Percentiles rank a stretch among this genome's conserved stretches.
These are phyloP conservation scores for Discostella stelligeroides DNA, from an alignment of 108 stramenopile species.

Conservation along the genomic window DNA sequence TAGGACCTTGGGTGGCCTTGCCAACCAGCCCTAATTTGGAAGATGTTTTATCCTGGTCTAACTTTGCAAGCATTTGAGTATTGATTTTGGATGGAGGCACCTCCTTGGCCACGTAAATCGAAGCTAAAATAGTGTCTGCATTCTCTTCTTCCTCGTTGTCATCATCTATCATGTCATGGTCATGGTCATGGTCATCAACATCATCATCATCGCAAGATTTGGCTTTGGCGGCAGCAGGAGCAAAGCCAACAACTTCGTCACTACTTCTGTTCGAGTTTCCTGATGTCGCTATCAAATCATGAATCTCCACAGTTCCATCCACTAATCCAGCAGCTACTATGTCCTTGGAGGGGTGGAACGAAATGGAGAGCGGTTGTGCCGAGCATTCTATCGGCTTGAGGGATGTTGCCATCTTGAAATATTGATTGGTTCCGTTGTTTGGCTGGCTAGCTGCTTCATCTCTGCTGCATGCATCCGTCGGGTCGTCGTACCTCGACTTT, in stretches of 20 bases:
- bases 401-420: slow-evolving; percentile 40
- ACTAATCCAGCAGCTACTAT: slow-evolving; percentile 78
- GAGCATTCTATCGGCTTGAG: slow-evolving; percentile 72
- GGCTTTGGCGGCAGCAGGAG: slow-evolving; percentile 11
- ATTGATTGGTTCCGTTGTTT: no score
- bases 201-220: slow-evolving; percentile 26
- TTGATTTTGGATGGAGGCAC: slow-evolving; percentile 15
- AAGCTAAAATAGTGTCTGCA: slow-evolving; percentile 75
- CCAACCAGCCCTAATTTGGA: background rate
- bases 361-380: slow-evolving; percentile 79
- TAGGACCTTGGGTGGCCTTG: slow-evolving; percentile 42
- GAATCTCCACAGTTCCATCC: slow-evolving; percentile 84
- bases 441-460: no score
- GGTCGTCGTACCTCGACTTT: no score
- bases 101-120: slow-evolving; percentile 50
- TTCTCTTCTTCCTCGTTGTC: slow-evolving; percentile 62
- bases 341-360: slow-evolving; percentile 69
- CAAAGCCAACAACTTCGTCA: background rate
- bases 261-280: background rate
- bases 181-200: slow-evolving; percentile 14
- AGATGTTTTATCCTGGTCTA: slow-evolving; percentile 32
- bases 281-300: slow-evolving; percentile 51
- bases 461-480: no score
- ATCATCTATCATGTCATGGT: background rate
- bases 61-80: slow-evolving; percentile 28